phyloP scores from a whole-genome alignment of 352 stramenopile genomes.

The Globisporangium okanoganense region DNA sequence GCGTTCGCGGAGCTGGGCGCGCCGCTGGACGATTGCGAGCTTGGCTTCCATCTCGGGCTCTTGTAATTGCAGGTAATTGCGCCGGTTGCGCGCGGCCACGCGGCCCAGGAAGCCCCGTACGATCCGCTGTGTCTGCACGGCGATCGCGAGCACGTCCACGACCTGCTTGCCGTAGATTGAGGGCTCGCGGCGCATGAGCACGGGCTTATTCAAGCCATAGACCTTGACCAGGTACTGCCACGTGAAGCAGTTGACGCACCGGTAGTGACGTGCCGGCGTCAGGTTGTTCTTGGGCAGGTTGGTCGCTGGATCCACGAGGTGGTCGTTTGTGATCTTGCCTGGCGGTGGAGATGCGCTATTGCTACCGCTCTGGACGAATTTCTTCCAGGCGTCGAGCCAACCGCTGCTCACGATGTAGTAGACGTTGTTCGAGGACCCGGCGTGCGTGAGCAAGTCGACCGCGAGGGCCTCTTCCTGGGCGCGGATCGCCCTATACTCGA shows the following conservation, averaged over 20 bases:
- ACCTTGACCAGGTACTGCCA: conserved; percentile 47
- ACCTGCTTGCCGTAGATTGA: conserved; percentile 38
- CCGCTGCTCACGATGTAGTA: conserved; percentile 2
- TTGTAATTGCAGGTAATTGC: conserved; percentile 17
- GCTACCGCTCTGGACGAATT: conserved; percentile 23
- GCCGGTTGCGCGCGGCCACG: conserved; percentile 14
- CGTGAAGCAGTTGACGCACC: conserved; percentile 48
- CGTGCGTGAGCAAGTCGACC: conserved; percentile 29
- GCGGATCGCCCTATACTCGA: conserved; percentile 43
- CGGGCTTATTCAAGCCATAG: conserved; percentile 41
- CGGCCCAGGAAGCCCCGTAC: conserved; percentile 54
- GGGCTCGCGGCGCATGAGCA: conserved; percentile 37
- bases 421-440: conserved; percentile 25
- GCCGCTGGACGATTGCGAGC: conserved; percentile 15
- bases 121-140: conserved; percentile 34
- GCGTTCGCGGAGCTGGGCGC: conserved; percentile 26
- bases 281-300: conserved; percentile 17
- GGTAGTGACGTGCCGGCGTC: conserved; percentile 35
- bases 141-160: conserved; percentile 35
- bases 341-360: conserved; percentile 13
- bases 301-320: conserved; percentile 19
- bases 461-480: conserved; percentile 60
- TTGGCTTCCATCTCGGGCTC: conserved; percentile 29
- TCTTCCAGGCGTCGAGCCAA: conserved; percentile 32
- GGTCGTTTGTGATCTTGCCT: conserved; percentile 32